Evolutionary conservation across 306 rosid genomes (phyloP).

Genomic region (Coriaria nepalensis): DNA sequence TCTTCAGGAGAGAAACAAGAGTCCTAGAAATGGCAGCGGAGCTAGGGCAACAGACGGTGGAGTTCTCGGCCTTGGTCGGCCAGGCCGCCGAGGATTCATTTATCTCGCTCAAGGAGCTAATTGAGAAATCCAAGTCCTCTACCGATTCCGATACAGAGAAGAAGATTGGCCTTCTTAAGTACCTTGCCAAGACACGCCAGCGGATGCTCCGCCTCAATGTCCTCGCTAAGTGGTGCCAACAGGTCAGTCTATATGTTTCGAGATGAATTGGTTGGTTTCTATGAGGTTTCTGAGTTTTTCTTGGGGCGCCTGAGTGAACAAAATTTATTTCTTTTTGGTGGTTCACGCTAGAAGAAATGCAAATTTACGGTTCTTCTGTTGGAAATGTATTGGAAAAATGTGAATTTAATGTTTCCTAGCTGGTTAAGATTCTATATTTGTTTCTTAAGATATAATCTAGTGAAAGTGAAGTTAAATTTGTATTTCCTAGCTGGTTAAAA

Average conservation of each 20-base stretch:
- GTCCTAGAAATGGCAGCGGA: slow-evolving; percentile 55
- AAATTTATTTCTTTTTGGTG: neutral
- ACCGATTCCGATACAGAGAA: slow-evolving; percentile 71
- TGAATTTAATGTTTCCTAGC: too few relatives aligned
- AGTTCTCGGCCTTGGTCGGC: slow-evolving; percentile 58
- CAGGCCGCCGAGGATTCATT: slow-evolving; percentile 84
- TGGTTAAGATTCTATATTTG: too few relatives aligned
- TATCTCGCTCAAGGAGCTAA: slow-evolving; percentile 59
- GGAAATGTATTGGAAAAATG: too few relatives aligned
- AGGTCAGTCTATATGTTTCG: slow-evolving; percentile 24
- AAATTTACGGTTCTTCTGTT: too few relatives aligned
- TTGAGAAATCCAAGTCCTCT: slow-evolving; percentile 57
- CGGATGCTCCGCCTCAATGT: slow-evolving; percentile 94
- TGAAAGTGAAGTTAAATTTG: too few relatives aligned
- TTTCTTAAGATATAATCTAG: too few relatives aligned
- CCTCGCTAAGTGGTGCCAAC: slow-evolving; percentile 93
- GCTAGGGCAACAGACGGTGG: slow-evolving; percentile 94
- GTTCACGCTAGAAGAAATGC: too few relatives aligned
- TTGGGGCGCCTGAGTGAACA: neutral
- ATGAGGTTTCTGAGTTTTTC: neutral
- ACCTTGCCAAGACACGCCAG: slow-evolving; percentile 81
- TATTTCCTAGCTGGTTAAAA: too few relatives aligned
- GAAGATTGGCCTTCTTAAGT: slow-evolving; percentile 73
- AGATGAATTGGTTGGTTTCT: neutral
- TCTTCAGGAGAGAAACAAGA: slow-evolving; percentile 4